A percentile compares a stretch with the other conserved stretches of the same genome.
These are phyloP conservation scores for Aureobasidium uvarum DNA, from an alignment of 2,329 filamentous ascomycete species.

Conservation along the genomic window DNA sequence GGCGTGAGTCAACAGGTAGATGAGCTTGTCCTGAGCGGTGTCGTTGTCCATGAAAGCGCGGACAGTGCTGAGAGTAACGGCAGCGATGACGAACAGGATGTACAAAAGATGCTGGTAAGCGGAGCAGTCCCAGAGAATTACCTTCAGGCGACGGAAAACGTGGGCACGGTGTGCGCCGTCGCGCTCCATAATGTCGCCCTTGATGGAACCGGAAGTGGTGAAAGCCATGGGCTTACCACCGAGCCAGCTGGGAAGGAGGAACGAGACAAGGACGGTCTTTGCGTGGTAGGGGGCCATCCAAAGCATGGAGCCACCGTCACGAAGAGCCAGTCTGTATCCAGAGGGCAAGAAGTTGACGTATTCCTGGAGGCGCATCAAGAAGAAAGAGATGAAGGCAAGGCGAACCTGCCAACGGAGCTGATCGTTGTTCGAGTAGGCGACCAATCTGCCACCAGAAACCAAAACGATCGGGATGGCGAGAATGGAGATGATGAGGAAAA, in stretches of 20 bases:
- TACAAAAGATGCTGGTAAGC: conserved; percentile 56
- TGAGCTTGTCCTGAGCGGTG: conserved; percentile 45
- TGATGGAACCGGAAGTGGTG: conserved; percentile 59
- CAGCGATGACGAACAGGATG: conserved; percentile 54
- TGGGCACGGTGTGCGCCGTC: conserved; percentile 44
- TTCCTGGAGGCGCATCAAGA: conserved; percentile 56
- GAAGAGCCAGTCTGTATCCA: conserved; percentile 59
- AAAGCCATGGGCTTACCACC: conserved; percentile 60
- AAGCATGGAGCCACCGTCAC: conserved; percentile 56
- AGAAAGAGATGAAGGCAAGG: conserved; percentile 30
- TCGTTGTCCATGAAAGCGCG: conserved; percentile 49
- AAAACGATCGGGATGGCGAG: conserved; percentile 59
- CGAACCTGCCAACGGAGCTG: conserved; percentile 26
- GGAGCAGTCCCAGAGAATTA: conserved; percentile 57
- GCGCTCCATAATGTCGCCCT: conserved; percentile 58
- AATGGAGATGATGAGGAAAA: conserved; percentile 57
- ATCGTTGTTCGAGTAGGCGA: conserved; percentile 53
- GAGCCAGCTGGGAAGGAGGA: conserved; percentile 39
- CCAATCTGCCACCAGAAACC: conserved; percentile 56
- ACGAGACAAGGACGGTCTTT: conserved; percentile 47
- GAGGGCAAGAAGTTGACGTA: conserved; percentile 60
- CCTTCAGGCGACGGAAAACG: conserved; percentile 54
- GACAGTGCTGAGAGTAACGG: conserved; percentile 52
- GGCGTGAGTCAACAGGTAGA: conserved; percentile 58
- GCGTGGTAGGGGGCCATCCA: conserved; percentile 65